Percentiles rank a stretch among this genome's conserved stretches.
These are phyloP conservation scores for Arctostaphylos glauca DNA, from an alignment of 148 eudicot species.

Conservation along the genomic window DNA sequence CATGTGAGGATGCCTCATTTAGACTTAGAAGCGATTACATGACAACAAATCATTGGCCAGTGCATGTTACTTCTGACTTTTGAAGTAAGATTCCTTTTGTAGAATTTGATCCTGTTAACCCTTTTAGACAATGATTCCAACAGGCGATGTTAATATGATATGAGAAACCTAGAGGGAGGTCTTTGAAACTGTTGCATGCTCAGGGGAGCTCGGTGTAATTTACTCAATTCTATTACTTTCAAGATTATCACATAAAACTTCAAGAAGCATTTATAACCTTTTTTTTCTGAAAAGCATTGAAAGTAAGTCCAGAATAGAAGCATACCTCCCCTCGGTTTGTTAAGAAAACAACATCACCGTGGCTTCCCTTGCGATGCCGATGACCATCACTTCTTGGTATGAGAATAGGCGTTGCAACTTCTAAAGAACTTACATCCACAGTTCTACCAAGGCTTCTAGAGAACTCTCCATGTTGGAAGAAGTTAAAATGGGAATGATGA, in stretches of 20 bases:
- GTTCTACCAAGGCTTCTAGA: constrained; percentile 67
- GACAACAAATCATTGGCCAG: not conserved
- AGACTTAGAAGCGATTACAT: not conserved
- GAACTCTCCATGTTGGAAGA: constrained; percentile 78
- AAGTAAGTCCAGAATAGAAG: constrained; percentile 5
- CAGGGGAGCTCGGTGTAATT: not conserved
- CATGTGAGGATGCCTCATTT: not conserved
- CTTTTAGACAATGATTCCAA: not conserved
- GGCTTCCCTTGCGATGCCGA: constrained; percentile 83
- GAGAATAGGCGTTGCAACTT: constrained; percentile 94
- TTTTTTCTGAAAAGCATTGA: not conserved
- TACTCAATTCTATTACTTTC: not conserved
- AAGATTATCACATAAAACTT: not conserved
- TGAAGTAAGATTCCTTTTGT: not conserved
- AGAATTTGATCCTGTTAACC: not conserved
- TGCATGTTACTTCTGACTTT: not conserved
- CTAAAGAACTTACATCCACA: constrained; percentile 70
- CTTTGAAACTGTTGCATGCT: not conserved
- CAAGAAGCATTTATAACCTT: not conserved
- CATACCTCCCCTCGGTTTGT: constrained; percentile 96
- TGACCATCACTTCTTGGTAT: constrained; percentile 84
- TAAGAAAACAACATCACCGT: constrained; percentile 86
- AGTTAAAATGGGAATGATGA: constrained; percentile 74
- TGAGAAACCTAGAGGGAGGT: not conserved
- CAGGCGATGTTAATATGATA: not conserved